Evolutionary conservation across 2,329 filamentous ascomycete species (phyloP).

Genomic region (Diaporthe sp.): DNA sequence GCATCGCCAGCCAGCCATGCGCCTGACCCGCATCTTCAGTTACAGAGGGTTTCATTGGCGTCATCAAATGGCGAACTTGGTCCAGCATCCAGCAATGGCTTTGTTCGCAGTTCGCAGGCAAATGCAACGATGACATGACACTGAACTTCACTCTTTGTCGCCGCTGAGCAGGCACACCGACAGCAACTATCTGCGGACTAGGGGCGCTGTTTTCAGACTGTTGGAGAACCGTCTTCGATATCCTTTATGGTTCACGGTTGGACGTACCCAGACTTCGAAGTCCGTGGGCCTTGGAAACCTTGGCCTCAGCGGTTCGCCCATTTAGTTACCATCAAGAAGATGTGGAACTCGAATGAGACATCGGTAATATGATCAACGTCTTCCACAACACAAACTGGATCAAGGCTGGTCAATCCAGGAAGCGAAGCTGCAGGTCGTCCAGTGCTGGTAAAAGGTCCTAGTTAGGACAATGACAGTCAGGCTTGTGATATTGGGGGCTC

Average conservation of each 20-base stretch:
- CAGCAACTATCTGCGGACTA: not conserved
- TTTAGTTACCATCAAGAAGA: not conserved
- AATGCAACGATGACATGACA: not conserved
- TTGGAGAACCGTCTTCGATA: not conserved
- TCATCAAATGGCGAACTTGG: not conserved
- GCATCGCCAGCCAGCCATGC: constrained; percentile 6
- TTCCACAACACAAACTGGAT: not conserved
- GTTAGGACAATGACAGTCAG: not conserved
- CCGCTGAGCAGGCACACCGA: not conserved
- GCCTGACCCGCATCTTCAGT: constrained; percentile 10
- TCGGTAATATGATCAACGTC: not conserved
- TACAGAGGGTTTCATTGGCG: constrained; percentile 23
- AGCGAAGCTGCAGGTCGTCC: not conserved
- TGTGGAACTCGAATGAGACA: not conserved
- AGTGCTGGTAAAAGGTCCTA: not conserved
- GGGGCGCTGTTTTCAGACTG: not conserved
- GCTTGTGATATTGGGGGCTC: not conserved
- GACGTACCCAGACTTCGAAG: not conserved
- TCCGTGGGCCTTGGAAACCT: not conserved
- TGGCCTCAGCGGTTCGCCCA: constrained; percentile 2
- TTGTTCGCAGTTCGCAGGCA: not conserved
- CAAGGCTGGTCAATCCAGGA: not conserved
- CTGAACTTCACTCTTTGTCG: not conserved
- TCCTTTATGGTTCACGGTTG: not conserved
- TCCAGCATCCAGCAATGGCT: not conserved